These are phyloP conservation scores for Crithidia expoeki DNA, from an alignment of 208 protist genomes.

Conservation along the genomic window DNA sequence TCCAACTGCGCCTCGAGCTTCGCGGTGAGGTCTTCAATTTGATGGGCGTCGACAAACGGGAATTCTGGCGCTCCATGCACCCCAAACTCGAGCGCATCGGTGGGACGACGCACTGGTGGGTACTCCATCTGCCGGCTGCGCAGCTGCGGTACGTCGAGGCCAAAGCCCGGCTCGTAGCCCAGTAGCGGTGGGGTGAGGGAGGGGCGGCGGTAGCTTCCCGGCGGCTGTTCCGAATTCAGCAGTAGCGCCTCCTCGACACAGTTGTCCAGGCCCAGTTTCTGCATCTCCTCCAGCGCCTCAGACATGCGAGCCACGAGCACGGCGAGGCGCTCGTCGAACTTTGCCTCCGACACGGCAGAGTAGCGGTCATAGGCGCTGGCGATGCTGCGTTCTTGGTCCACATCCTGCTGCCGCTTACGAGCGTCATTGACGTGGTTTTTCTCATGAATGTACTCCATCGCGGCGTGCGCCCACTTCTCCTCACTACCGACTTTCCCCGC, in stretches of 20 bases:
- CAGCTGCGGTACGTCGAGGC: conserved; percentile 87
- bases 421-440: conserved; percentile 82
- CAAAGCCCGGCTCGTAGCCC: conserved; percentile 88
- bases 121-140: conserved; percentile 77
- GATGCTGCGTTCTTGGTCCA: conserved; percentile 67
- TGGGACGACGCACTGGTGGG: conserved; percentile 58
- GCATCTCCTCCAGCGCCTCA: conserved; percentile 72
- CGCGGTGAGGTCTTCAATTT: conserved; percentile 64
- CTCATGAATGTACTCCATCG: conserved; percentile 91
- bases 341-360: conserved; percentile 45
- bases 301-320: conserved; percentile 61
- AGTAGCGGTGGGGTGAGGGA: conserved; percentile 76
- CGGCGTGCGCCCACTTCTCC: conserved; percentile 88
- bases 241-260: conserved; percentile 73
- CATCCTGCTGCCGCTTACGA: conserved; percentile 79
- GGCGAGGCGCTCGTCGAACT: conserved; percentile 58
- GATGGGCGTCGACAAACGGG: conserved; percentile 67
- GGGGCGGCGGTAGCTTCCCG: conserved; percentile 67
- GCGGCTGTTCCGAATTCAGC: conserved; percentile 78
- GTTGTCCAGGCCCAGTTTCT: conserved; percentile 47
- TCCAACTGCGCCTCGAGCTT: conserved; percentile 44
- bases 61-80: conserved; percentile 36
- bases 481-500: conserved; percentile 79
- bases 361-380: conserved; percentile 80
- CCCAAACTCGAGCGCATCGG: conserved; percentile 53